Evolutionary conservation across 2,329 filamentous ascomycete species (phyloP), one percentile per base, ranked within the genome.

Genomic region (Sordariomycetes sp.): DNA sequence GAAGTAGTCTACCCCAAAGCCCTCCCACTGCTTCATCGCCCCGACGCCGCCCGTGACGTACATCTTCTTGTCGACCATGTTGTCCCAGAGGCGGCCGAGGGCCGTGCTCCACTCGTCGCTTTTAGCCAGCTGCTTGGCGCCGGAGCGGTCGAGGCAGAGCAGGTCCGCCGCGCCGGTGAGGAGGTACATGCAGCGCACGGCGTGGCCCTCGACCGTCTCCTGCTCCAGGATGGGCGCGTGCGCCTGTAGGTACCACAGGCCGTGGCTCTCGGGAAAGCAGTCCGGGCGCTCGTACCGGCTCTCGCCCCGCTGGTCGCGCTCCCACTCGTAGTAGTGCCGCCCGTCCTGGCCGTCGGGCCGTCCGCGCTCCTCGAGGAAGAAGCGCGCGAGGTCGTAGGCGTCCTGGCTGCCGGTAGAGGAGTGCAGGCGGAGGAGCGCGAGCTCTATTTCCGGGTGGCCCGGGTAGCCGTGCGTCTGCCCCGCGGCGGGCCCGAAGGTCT

Each of bases 21-120:
- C 80, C 66, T 85, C 78, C 78, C 78, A 82, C 64, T 83, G 78
- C 62, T 77, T 73, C 10, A 65, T 62, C 1, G 73, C 77, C 1
- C 83, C 83, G 55, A 86, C 78, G 1, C 81, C 82, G 1, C 82
- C 83, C 0, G 83, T 86, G 18, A 83, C 64, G 59, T 83, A 86
- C 77, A 85, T 82, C 64, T 85, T 86, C 59, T 75, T 75, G 48
- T 80, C 71, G 0, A 82, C 75, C 79, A 85, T 85, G 61, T 84
- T 83, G 35, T 74, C 65, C 82, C 82, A 86, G 14, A 48, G 43
- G 4, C 43, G 43, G 25, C 70, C 65, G 0, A 84, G 63, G 1
- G 79, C 71, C 0, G 66, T 64, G 18, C 69, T 60, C 63, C 74
- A 75, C 25, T 68, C 63, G 12, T 64, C 40, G 54, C 11, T 22